Evolutionary conservation across 176 grass and related monocot genomes (phyloP).

Genomic region (Saccharum officinarum): DNA sequence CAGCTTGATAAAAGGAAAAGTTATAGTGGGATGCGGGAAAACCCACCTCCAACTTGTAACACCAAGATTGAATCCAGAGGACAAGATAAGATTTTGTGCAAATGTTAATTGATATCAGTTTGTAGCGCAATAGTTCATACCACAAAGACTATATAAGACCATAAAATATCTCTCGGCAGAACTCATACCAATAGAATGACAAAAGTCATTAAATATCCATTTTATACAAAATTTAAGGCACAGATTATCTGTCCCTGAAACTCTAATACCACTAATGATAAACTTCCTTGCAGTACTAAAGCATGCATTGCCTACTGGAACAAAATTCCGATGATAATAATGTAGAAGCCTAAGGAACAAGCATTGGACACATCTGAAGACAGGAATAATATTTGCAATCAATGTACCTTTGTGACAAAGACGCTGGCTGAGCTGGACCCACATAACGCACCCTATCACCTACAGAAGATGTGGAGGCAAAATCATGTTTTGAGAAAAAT

Average conservation of each 20-base stretch:
- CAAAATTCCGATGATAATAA: conserved; percentile 6
- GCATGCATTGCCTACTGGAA: not conserved
- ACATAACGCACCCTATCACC: conserved; percentile 92
- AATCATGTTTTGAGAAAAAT: conserved; percentile 22
- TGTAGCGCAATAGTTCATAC: not conserved
- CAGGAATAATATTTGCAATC: conserved; percentile 1
- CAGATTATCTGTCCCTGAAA: not conserved
- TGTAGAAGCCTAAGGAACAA: not conserved
- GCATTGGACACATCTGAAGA: conserved; percentile 1
- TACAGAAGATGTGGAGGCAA: conserved; percentile 35
- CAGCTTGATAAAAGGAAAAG: not conserved
- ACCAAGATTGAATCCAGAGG: not conserved
- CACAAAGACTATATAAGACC: not conserved
- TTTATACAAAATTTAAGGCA: conserved; percentile 10
- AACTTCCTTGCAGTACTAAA: not conserved
- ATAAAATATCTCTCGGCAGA: not conserved
- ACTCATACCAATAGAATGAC: not conserved
- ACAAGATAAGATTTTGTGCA: not conserved
- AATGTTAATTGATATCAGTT: not conserved
- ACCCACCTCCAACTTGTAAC: not conserved
- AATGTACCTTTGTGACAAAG: conserved; percentile 57
- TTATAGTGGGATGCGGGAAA: not conserved
- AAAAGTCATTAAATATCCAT: not conserved
- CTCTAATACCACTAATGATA: not conserved
- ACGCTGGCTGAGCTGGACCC: conserved; percentile 51